Evolutionary conservation across 768 basidiomycete genomes (phyloP).

Genomic region (Lentinula edodes): DNA sequence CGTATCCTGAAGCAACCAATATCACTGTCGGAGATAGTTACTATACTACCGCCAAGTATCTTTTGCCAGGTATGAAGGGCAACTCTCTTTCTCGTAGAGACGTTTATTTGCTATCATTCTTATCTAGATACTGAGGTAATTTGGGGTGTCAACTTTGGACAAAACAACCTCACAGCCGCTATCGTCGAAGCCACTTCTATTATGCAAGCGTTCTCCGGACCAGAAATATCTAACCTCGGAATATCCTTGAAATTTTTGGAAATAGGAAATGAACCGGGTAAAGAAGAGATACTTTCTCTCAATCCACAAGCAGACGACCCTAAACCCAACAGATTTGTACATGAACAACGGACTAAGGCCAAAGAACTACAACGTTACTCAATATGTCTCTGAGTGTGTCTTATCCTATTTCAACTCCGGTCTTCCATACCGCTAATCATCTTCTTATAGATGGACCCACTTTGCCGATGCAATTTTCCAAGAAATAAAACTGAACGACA

Average conservation of each 20-base stretch:
- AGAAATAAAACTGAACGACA: conserved; percentile 15
- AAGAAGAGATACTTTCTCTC: conserved; percentile 22
- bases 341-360: conserved; percentile 17
- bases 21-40: conserved; percentile 36
- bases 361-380: conserved; percentile 19
- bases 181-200: conserved; percentile 26
- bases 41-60: conserved; percentile 31
- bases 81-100: not conserved
- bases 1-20: conserved; percentile 42
- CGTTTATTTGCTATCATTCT: not conserved
- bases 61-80: conserved; percentile 25
- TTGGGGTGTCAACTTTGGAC: conserved; percentile 44
- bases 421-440: not conserved
- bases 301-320: too few species aligned
- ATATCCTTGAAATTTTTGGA: conserved; percentile 32
- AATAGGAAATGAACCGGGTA: conserved; percentile 28
- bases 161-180: conserved; percentile 24
- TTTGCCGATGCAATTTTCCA: conserved; percentile 25
- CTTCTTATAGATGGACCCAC: conserved; percentile 24
- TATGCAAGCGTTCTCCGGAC: conserved; percentile 26
- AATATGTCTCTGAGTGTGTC: conserved; percentile 23
- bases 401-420: not conserved
- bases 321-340: conserved; percentile 26
- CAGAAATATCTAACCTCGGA: conserved; percentile 18
- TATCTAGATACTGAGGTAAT: conserved; percentile 33